phyloP scores from a whole-genome alignment of 139 green algal genomes.

The Picochlorum sp. region DNA sequence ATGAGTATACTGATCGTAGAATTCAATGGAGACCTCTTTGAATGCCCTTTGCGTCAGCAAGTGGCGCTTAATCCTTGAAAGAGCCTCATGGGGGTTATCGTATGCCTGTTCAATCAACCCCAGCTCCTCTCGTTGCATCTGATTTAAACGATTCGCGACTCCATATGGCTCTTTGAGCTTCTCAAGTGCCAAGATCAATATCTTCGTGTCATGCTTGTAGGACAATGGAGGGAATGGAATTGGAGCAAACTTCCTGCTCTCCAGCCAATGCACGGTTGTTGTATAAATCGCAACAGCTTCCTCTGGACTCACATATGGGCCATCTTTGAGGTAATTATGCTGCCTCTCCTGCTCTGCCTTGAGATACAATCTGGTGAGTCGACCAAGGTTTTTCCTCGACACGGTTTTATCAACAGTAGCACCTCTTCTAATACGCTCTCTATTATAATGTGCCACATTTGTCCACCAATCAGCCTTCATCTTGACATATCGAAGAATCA shows the following conservation, averaged over 20 bases:
- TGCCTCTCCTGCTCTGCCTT: conserved; percentile 98
- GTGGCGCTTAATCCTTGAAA: conserved; percentile 98
- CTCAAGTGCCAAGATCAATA: conserved; percentile 97
- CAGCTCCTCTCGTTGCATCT: conserved; percentile 95
- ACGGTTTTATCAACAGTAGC: conserved; percentile 99
- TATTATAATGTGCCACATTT: conserved; percentile 99
- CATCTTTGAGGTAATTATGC: conserved; percentile 99
- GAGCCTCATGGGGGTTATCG: conserved; percentile 98
- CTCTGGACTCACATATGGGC: conserved; percentile 83
- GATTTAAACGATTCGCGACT: conserved; percentile 89
- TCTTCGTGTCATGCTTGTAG: conserved; percentile 99
- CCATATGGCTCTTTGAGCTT: conserved; percentile 98
- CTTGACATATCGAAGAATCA: conserved; percentile 99
- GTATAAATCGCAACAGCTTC: conserved; percentile 97
- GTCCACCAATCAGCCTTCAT: conserved; percentile 99
- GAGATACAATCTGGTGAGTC: conserved; percentile 94
- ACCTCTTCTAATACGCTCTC: conserved; percentile 94
- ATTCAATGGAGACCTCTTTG: conserved; percentile 86
- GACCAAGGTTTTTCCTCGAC: conserved; percentile 98
- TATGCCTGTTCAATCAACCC: conserved; percentile 99
- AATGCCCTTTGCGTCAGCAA: conserved; percentile 96
- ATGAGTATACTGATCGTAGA: conserved; percentile 97
- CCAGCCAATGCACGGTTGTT: conserved; percentile 98
- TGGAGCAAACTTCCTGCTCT: conserved; percentile 92
- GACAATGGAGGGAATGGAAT: conserved; percentile 98